Conservation (phyloP, 176 grass and related monocot species). For the Musa acuminata region DNA sequence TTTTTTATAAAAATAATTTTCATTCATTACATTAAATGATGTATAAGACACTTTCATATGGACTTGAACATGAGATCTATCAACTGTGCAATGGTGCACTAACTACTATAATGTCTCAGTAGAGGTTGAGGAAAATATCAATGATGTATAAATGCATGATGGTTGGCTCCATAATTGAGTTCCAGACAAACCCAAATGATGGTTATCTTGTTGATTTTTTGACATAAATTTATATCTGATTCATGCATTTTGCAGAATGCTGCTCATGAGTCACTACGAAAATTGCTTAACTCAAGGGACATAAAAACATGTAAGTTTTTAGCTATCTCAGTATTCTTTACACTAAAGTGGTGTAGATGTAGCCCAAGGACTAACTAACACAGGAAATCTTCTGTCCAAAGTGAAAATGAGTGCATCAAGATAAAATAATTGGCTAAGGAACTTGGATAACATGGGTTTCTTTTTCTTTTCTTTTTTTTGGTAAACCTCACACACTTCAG, state of each 20-base stretch:
- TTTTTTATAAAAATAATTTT: too few relatives aligned
- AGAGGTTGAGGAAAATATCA: too few relatives aligned
- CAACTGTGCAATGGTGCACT: too few relatives aligned
- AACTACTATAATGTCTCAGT: too few relatives aligned
- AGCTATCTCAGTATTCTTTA: background rate
- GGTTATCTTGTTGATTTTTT: background rate
- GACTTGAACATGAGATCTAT: too few relatives aligned
- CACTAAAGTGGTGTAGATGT: background rate
- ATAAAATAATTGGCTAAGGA: background rate
- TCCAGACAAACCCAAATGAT: background rate
- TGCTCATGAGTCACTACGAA: conserved; percentile 46
- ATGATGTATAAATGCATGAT: conserved; percentile 10
- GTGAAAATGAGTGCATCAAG: background rate
- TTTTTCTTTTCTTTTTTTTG: background rate
- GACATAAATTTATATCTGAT: background rate
- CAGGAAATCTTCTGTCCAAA: background rate
- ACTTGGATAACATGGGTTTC: background rate
- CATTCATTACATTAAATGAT: too few relatives aligned
- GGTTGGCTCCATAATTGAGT: background rate
- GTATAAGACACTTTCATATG: too few relatives aligned
- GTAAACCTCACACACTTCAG: background rate
- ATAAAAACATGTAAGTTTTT: conserved; percentile 30
- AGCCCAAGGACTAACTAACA: background rate
- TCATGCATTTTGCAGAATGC: conserved; percentile 43
- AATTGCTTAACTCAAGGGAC: conserved; percentile 57